Base-by-base conservation (phyloP, 805 yeast genomes). In the Candida arabinofermentans region DNA sequence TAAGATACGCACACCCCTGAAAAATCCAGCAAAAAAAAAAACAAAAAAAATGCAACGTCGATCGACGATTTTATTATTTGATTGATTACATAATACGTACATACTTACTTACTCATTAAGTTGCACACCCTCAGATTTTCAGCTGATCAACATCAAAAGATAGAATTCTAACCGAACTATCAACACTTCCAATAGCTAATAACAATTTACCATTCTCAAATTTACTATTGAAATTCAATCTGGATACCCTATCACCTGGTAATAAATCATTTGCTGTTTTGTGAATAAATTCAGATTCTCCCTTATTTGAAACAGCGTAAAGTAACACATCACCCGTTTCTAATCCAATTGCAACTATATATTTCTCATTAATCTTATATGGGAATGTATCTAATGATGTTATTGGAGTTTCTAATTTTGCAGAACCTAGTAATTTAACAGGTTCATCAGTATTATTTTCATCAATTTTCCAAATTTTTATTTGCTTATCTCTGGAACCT, bases 401-500 rank as follows among this genome's bases (percentile, higher is more conserved):
- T 3, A 85, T 79, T 2, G 95, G 77, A 16, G 66, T 71, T 0
- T 50, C 49, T 33, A 81, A 65, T 48, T 77, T 81, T n/a, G 70
- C 35, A 2, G 71, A 53, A 3, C 64, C 51, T 2, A 68, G 59
- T 26, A 68, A 42, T n/a, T 52, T 64, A 33, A 70, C 72, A 2
- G 37, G 47, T 6, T 34, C 43, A 3, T 9, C 42, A 3, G 38
- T 42, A 2, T 21, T 39, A n/a, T 37, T 44, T n/a, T n/a, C n/a
- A n/a, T n/a, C n/a, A 4, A 46, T 48, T 17, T 35, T 41, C 97
- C 97, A 89, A 5, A 81, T 54, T 58, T 86, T 86, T 39, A 90
- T 61, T 7, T 74, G 70, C 58, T 79, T 86, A 59, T 93, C 99
- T 61, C 99, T 77, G 1, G 96, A 83, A 0, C 81, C 91, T 1